Base-by-base conservation (phyloP, 768 basidiomycete genomes). In the Dendrothele bispora region DNA sequence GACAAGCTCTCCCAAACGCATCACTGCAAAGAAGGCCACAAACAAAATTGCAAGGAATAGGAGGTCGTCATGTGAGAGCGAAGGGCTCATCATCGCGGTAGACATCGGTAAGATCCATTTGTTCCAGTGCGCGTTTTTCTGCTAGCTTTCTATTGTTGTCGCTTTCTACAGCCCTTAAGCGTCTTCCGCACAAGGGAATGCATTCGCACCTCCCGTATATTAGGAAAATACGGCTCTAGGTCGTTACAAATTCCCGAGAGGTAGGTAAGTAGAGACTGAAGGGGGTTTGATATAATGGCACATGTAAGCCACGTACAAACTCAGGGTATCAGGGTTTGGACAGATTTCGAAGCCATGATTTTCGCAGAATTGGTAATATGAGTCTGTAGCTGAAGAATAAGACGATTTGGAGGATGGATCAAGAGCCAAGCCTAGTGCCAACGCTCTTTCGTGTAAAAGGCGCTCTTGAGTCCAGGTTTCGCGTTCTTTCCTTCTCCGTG, bases 171-270 rank as follows among this genome's bases (percentile, higher is more conserved):
- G 1, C 75, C 73, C 0, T 43, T 22, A 0, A 74, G 43, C 0
- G 69, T 69, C 4, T 53, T 36, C 0, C 34, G 7, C 1, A 75
- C 70, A 0, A 73, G 51, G 0, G 36, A 28, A 3, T 54, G 53
- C 1, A 47, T 52, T 0, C 68, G 57, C 10, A 40, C 30, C 1
- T 30, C 20, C 2, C 62, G 61, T 5, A 72, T 61, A 8, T 57
- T 3, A 2, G 72, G 69, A 54, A 63, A 77, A 17, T 57, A 50
- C 0, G 56, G 35, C 46, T 74, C 68, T 6, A 74, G 65, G 29
- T 65, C 55, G n/a, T 61, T 63, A 41, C 60, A 62, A 17, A 74
- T 72, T 0, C 74, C 71, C 1, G 72, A 72, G 1, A 76, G n/a
- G n/a, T n/a, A n/a, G 59, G 54, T 76, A 76, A 2, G 55, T 43